These are phyloP conservation scores for Epichloe amarillans DNA, from an alignment of 2,329 filamentous ascomycete genomes.

Conservation along the genomic window DNA sequence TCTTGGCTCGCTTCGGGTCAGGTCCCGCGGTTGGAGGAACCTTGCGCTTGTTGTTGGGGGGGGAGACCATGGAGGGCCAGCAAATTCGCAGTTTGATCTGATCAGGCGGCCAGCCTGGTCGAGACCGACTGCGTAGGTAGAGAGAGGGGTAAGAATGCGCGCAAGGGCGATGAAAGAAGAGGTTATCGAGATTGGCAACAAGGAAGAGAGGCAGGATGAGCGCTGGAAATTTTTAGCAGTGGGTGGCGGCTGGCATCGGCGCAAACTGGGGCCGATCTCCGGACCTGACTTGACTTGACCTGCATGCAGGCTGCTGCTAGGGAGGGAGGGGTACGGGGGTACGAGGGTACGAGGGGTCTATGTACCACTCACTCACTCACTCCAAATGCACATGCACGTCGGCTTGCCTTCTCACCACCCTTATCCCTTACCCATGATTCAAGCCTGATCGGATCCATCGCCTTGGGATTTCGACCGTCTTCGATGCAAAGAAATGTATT, in stretches of 20 bases:
- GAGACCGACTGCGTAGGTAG: not conserved
- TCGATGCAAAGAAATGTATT: too few relatives aligned
- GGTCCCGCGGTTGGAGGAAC: conserved; percentile 19
- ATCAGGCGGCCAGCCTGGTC: not conserved
- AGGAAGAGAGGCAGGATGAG: not conserved
- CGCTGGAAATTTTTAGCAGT: not conserved
- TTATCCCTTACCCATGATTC: too few relatives aligned
- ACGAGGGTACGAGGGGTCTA: too few relatives aligned
- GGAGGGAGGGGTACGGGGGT: too few relatives aligned
- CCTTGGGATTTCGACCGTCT: too few relatives aligned
- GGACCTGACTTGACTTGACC: not conserved
- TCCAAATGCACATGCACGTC: not conserved
- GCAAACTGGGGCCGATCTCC: not conserved
- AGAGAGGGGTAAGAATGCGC: too few relatives aligned
- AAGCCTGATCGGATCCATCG: too few relatives aligned
- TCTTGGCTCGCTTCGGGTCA: conserved; percentile 24
- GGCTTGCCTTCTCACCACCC: too few relatives aligned
- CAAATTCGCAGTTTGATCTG: not conserved
- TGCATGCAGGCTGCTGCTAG: too few relatives aligned
- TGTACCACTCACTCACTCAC: too few relatives aligned
- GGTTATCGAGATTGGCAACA: not conserved
- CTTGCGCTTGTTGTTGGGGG: conserved; percentile 27
- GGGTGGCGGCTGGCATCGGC: not conserved
- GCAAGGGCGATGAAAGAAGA: too few relatives aligned
- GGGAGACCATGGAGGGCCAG: conserved; percentile 17